Percentiles rank a stretch among this genome's conserved stretches.
Conservation (phyloP, 2,329 filamentous ascomycete species). For the Exophiala alcalophila region DNA sequence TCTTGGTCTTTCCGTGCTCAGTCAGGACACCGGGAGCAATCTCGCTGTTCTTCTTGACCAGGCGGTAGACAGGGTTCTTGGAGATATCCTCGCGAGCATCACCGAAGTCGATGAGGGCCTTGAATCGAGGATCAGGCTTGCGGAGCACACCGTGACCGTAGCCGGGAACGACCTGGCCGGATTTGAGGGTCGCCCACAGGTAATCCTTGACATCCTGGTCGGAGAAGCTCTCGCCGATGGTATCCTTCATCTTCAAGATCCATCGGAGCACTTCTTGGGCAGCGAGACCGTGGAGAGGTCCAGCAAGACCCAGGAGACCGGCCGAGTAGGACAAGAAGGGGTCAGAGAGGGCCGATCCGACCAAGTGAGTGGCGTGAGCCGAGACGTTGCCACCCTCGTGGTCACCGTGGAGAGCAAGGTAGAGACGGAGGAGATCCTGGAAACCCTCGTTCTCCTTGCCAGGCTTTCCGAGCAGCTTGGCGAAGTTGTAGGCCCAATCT, state of each 20-base stretch:
- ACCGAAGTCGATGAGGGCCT: conserved; percentile 95
- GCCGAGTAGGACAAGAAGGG: conserved; percentile 95
- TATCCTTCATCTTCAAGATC: conserved; percentile 92
- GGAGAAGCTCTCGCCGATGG: conserved; percentile 73
- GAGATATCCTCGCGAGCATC: conserved; percentile 79
- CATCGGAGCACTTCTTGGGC: conserved; percentile 96
- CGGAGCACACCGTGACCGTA: conserved; percentile 95
- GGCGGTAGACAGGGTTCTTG: conserved; percentile 82
- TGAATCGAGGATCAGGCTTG: conserved; percentile 94
- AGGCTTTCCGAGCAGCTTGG: conserved; percentile 87
- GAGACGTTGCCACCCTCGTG: conserved; percentile 98
- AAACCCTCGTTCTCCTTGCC: conserved; percentile 87
- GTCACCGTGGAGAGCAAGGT: conserved; percentile 94
- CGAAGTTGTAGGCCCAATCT: conserved; percentile 99
- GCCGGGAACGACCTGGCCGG: conserved; percentile 87
- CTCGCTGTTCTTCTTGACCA: conserved; percentile 89
- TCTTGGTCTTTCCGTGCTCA: conserved; percentile 97
- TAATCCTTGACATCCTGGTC: conserved; percentile 83
- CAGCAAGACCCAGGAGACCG: conserved; percentile 89
- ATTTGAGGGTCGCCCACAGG: conserved; percentile 89
- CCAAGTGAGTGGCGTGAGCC: conserved; percentile 89
- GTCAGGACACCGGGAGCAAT: conserved; percentile 87
- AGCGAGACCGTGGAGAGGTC: conserved; percentile 88
- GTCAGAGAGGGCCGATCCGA: conserved; percentile 90
- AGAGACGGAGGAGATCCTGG: conserved; percentile 89